Evolutionary conservation across 768 basidiomycete genomes (phyloP).

Genomic region (Clitopilus passeckerianus): DNA sequence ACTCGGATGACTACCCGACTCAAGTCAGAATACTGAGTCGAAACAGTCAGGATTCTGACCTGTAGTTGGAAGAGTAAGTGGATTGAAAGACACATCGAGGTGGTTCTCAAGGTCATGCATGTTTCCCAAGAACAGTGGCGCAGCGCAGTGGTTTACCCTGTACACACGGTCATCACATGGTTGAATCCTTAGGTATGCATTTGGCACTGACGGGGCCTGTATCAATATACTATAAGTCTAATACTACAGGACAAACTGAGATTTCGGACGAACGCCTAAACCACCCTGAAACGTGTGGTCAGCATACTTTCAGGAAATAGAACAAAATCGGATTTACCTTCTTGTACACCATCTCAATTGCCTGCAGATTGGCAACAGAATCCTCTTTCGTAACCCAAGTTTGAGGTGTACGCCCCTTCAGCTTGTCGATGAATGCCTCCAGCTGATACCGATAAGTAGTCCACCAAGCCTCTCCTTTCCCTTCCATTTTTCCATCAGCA

Average conservation of each 20-base stretch:
- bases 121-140: too few relatives aligned
- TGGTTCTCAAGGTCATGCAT: too few relatives aligned
- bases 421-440: constrained; percentile 58
- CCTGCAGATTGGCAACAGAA: constrained; percentile 50
- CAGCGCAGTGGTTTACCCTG: too few relatives aligned
- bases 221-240: too few relatives aligned
- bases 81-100: too few relatives aligned
- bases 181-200: too few relatives aligned
- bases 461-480: constrained; percentile 56
- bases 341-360: constrained; percentile 54
- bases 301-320: neutral
- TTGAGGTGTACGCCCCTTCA: constrained; percentile 45
- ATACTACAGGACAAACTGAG: neutral
- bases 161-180: too few relatives aligned
- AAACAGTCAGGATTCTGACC: too few relatives aligned
- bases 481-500: constrained; percentile 30
- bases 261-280: constrained; percentile 7
- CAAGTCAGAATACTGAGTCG: too few relatives aligned
- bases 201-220: too few relatives aligned
- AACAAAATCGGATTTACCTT: constrained; percentile 23
- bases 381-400: constrained; percentile 54
- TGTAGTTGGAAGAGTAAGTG: too few relatives aligned
- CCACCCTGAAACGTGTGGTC: neutral
- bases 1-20: too few relatives aligned
- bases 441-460: constrained; percentile 52